These are phyloP conservation scores for Diaporthe ampelina DNA, from an alignment of 2,329 filamentous ascomycete species.

Conservation along the genomic window DNA sequence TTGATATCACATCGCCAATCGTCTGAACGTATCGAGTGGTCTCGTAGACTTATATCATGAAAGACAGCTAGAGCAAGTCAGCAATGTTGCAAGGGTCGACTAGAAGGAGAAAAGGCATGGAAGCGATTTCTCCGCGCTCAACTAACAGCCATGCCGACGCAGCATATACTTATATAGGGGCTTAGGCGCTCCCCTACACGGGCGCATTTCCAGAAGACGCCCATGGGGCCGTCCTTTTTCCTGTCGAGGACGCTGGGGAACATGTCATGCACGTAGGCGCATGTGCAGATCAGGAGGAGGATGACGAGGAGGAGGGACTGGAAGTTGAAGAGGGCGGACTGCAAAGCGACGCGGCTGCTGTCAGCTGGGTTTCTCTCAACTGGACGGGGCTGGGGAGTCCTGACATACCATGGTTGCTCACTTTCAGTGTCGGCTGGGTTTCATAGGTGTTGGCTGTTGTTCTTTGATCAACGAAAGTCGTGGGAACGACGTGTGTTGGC, in stretches of 20 bases:
- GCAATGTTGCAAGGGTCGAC: conserved; percentile 23
- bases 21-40: conserved; percentile 1
- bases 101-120: too few species aligned
- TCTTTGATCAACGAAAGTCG: neutral
- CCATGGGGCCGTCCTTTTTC: conserved; percentile 84
- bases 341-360: conserved; percentile 59
- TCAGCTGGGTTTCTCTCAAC: neutral
- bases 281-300: conserved; percentile 95
- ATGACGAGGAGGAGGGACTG: conserved; percentile 95
- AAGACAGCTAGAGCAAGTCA: conserved; percentile 32
- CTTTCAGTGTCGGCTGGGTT: neutral
- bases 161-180: conserved; percentile 95
- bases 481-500: neutral
- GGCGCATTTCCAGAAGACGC: conserved; percentile 96
- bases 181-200: conserved; percentile 92
- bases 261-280: conserved; percentile 91
- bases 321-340: conserved; percentile 99
- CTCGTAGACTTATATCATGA: conserved; percentile 36
- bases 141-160: conserved; percentile 90
- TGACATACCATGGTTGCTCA: conserved; percentile 46
- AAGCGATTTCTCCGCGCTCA: neutral
- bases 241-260: conserved; percentile 91
- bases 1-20: conserved; percentile 30
- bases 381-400: neutral
- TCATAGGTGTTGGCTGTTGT: too few species aligned